These are phyloP conservation scores for Phytophthora niederhauseri DNA, from an alignment of 352 stramenopile genomes.

Conservation along the genomic window DNA sequence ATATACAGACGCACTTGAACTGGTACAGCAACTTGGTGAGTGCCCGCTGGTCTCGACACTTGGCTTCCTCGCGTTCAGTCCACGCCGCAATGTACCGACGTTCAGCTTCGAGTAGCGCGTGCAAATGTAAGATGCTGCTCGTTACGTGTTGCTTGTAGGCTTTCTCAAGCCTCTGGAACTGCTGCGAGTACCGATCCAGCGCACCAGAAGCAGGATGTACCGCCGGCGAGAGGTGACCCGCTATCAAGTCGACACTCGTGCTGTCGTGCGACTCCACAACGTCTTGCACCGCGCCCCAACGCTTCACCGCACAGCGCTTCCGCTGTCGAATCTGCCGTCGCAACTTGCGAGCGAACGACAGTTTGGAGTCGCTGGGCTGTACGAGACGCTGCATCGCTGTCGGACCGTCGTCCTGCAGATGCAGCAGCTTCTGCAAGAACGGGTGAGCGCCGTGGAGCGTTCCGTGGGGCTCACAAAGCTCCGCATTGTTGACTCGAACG, in stretches of 20 bases:
- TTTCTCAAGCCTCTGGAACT: constrained; percentile 35
- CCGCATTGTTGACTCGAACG: constrained; percentile 34
- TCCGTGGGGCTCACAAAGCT: constrained; percentile 28
- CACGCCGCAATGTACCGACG: constrained; percentile 46
- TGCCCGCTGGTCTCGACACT: constrained; percentile 36
- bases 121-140: constrained; percentile 43
- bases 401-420: constrained; percentile 18
- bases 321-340: constrained; percentile 24
- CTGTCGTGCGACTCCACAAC: neutral
- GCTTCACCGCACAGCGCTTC: neutral
- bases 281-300: constrained; percentile 18
- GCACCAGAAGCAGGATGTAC: neutral
- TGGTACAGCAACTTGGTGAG: constrained; percentile 49
- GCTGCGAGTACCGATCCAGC: constrained; percentile 33
- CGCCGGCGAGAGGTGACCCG: constrained; percentile 6
- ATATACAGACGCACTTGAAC: constrained; percentile 46
- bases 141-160: constrained; percentile 41
- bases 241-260: neutral
- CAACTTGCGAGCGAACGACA: constrained; percentile 23
- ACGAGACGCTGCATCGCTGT: constrained; percentile 19
- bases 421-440: constrained; percentile 39
- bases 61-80: constrained; percentile 29
- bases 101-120: constrained; percentile 58
- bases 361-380: constrained; percentile 32
- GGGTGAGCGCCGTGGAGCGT: constrained; percentile 32